Percentiles rank a stretch among this genome's conserved stretches.
Evolutionary conservation across 169 alveolate species (phyloP).

Genomic region (Eimeria necatrix): DNA sequence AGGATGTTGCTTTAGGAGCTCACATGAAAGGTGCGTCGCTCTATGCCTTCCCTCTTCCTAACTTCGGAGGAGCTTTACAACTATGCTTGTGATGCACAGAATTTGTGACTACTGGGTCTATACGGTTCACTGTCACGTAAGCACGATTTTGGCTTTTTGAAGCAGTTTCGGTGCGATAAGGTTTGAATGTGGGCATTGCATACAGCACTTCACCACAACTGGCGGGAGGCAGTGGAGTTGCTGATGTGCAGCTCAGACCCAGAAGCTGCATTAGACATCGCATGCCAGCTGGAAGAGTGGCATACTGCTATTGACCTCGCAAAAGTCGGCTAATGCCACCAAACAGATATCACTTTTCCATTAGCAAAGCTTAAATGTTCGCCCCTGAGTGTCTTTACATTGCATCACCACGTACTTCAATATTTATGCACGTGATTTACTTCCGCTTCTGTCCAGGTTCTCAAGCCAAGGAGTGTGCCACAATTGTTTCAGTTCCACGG

Average conservation of each 20-base stretch:
- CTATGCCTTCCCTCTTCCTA: neutral
- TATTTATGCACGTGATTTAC: neutral
- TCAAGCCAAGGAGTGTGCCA: neutral
- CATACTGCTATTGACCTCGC: conserved; percentile 9
- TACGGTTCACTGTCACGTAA: neutral
- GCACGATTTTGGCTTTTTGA: neutral
- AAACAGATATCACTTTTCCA: neutral
- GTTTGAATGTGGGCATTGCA: neutral
- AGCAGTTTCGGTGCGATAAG: neutral
- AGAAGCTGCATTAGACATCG: conserved; percentile 19
- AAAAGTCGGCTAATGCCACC: neutral
- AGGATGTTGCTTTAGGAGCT: conserved; percentile 14
- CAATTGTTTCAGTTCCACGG: neutral
- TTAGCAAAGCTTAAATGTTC: neutral
- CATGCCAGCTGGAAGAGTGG: conserved; percentile 38
- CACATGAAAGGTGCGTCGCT: neutral
- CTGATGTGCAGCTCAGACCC: conserved; percentile 12
- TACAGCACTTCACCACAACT: conserved; percentile 7
- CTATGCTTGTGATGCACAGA: neutral
- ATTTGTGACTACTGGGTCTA: neutral
- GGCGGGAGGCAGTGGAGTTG: conserved; percentile 30
- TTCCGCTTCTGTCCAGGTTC: neutral
- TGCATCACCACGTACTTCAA: neutral
- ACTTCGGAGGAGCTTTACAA: neutral
- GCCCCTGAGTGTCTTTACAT: neutral